Base-by-base conservation (phyloP, 805 yeast genomes). In the Ascoidea tarda region DNA sequence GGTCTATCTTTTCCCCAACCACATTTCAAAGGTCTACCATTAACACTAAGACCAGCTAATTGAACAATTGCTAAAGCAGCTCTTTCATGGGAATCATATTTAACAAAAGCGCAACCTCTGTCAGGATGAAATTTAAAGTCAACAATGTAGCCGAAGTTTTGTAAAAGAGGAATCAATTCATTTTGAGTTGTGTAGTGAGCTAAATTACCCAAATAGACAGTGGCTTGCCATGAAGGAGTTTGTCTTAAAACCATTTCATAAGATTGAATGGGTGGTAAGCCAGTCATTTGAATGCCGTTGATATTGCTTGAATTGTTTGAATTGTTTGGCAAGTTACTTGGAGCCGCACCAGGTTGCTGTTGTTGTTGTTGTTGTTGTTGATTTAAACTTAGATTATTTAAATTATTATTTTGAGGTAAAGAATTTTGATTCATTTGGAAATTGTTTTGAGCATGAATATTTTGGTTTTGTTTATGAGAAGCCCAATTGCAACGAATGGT, bases 401-500 rank as follows among this genome's bases (percentile, higher is more conserved):
- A 47, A 46, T 50, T 46, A 46, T 52, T 47, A 46, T 51, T 46
- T 48, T 53, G 51, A 51, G 52, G 51, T 53, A 54, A 50, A 56
- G 57, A 49, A 49, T 52, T 33, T 57, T 56, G 53, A 31, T 58
- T 52, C 48, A 59, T 52, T 46, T 57, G 58, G 42, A 54, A 53
- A 50, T 57, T 59, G 38, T 55, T 58, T 54, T 63, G 64, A 53
- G 62, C 65, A 21, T 21, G 28, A 21, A 21, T 21, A 21, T 21
- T 21, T 21, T 21, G 28, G 55, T 66, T 68, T 52, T 77, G 80
- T 62, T 80, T 81, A 62, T 83, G 89, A 47, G 85, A 77, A 46
- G 96, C 96, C 95, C 96, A 87, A 66, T 87, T 88, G 62, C 88
- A 78, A 63, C 96, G 77, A 56, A 89, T 78, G 45, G 85, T 77